phyloP scores from a whole-genome alignment of 2,329 filamentous ascomycete genomes.

The Botrytis pseudocinerea region DNA sequence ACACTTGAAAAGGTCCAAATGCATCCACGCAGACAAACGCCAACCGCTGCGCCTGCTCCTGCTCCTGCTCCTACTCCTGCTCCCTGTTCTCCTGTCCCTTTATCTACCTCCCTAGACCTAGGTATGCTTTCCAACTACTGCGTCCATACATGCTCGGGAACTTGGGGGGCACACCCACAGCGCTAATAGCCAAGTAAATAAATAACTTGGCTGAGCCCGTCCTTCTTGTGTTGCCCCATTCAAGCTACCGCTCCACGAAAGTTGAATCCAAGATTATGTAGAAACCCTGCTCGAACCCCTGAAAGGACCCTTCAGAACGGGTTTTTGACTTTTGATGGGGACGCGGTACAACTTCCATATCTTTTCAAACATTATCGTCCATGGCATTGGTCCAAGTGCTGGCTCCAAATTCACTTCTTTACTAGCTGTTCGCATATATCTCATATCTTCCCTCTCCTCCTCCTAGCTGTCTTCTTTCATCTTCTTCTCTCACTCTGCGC shows the following conservation, averaged over 20 bases:
- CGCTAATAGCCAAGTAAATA: slow-evolving; percentile 9
- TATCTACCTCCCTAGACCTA: background rate
- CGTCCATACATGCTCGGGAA: background rate
- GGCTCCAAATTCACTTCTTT: slow-evolving; percentile 8
- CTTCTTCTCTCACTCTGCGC: background rate
- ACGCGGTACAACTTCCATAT: slow-evolving; percentile 3
- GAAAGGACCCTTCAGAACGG: slow-evolving; percentile 16
- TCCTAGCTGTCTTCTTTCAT: background rate
- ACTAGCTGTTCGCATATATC: slow-evolving; percentile 5
- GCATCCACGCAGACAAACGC: background rate
- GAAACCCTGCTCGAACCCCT: slow-evolving; percentile 22
- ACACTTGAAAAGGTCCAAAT: background rate
- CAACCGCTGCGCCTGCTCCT: background rate
- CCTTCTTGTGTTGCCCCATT: slow-evolving; percentile 3
- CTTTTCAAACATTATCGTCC: slow-evolving; percentile 3
- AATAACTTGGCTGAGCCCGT: background rate
- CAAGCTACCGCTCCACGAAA: slow-evolving; percentile 8
- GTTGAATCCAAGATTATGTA: background rate
- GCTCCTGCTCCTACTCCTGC: background rate
- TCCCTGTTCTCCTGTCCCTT: background rate
- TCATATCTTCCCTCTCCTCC: background rate
- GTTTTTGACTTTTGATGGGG: background rate
- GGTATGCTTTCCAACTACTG: background rate
- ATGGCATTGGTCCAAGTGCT: slow-evolving; percentile 20
- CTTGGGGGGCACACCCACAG: background rate